phyloP scores from a whole-genome alignment of 139 green algal species.

The Tetradesmus lagerheimii region DNA sequence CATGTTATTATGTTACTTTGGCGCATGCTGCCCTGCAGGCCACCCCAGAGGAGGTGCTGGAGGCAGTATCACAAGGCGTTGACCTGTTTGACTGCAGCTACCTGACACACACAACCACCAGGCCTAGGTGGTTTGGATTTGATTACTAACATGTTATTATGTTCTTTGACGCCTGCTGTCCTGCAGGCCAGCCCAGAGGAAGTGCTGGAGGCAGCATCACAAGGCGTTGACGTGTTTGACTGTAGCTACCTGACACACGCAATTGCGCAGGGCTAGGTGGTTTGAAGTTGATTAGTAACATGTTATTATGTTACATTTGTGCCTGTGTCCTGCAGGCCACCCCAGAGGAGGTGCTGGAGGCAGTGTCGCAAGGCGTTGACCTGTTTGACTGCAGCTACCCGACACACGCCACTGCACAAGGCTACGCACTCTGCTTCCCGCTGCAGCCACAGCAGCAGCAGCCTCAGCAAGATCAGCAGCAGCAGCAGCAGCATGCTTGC shows the following conservation, averaged over 20 bases:
- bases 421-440: constrained; percentile 78
- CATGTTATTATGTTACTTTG: neutral
- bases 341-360: constrained; percentile 70
- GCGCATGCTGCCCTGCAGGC: constrained; percentile 16
- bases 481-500: neutral
- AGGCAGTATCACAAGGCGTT: constrained; percentile 67
- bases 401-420: constrained; percentile 52
- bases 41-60: constrained; percentile 67
- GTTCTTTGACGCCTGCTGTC: neutral
- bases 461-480: no score
- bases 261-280: constrained; percentile 66
- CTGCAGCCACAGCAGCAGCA: constrained; percentile 26
- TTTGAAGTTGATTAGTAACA: no score
- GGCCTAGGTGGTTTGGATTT: no score
- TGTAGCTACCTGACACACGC: constrained; percentile 52
- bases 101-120: constrained; percentile 56
- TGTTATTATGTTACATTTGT: neutral
- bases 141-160: neutral
- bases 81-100: constrained; percentile 76
- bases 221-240: constrained; percentile 77
- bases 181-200: constrained; percentile 59
- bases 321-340: constrained; percentile 35
- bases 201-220: constrained; percentile 68
- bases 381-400: constrained; percentile 72
- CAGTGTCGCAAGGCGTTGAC: constrained; percentile 69